Evolutionary conservation across 2,329 filamentous ascomycete species (phyloP).

Genomic region (Diaporthe nobilis): DNA sequence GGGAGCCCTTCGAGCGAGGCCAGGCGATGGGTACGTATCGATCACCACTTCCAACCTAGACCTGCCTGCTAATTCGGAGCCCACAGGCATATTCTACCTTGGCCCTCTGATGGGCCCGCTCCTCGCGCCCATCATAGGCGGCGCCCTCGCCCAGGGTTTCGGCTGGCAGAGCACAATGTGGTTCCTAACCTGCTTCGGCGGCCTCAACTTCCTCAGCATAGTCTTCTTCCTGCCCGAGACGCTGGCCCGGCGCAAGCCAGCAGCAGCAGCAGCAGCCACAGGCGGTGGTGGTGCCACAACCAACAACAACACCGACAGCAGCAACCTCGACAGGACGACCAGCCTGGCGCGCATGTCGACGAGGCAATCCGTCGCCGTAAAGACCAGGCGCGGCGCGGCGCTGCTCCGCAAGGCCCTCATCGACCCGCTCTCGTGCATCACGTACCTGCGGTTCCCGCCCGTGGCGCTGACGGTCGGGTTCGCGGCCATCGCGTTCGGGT

Average conservation of each 20-base stretch:
- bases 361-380: constrained; percentile 70
- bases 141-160: constrained; percentile 76
- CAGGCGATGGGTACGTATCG: constrained; percentile 76
- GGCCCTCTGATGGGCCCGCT: constrained; percentile 83
- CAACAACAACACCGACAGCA: not conserved
- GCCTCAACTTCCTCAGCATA: constrained; percentile 67
- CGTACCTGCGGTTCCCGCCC: constrained; percentile 81
- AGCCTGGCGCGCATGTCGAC: constrained; percentile 69
- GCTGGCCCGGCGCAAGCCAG: constrained; percentile 56
- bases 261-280: constrained; percentile 15
- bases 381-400: constrained; percentile 66
- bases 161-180: constrained; percentile 85
- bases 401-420: constrained; percentile 74
- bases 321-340: constrained; percentile 24
- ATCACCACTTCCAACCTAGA: not conserved
- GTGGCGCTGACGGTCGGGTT: constrained; percentile 82
- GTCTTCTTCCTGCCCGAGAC: constrained; percentile 77
- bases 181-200: constrained; percentile 81
- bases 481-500: constrained; percentile 81
- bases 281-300: constrained; percentile 17
- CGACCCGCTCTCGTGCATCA: constrained; percentile 79
- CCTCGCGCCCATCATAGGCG: constrained; percentile 82
- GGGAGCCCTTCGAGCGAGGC: constrained; percentile 80
- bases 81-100: constrained; percentile 75
- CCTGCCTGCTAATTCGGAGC: not conserved